These are phyloP conservation scores for Cystofilobasidium capitatum DNA, from an alignment of 768 basidiomycete genomes.

Conservation along the genomic window DNA sequence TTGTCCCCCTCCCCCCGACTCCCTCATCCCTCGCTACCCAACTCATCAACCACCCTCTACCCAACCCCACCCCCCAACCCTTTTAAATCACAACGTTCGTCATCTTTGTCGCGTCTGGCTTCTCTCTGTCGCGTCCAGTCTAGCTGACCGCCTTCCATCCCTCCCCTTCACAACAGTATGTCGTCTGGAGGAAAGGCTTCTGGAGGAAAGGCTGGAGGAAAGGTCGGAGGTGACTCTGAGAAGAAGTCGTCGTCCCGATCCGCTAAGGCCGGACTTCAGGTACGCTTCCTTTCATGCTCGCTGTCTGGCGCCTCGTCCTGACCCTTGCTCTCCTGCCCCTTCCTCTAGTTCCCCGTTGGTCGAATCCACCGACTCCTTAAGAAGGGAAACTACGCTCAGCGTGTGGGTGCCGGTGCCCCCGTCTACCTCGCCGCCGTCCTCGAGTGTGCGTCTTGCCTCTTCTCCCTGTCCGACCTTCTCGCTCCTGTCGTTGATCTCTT, in stretches of 20 bases:
- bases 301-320: background rate
- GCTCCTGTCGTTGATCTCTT: background rate
- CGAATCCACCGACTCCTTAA: conserved; percentile 79
- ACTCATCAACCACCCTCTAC: background rate
- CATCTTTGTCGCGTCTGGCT: background rate
- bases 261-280: conserved; percentile 44
- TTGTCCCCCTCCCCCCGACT: background rate
- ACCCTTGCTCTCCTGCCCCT: background rate
- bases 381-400: conserved; percentile 48
- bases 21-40: background rate
- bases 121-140: background rate
- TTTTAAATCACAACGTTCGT: conserved; percentile 14
- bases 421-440: conserved; percentile 86
- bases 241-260: conserved; percentile 60
- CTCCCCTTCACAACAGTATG: background rate
- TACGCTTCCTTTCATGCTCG: conserved; percentile 24
- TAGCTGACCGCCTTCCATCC: background rate
- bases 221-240: conserved; percentile 36
- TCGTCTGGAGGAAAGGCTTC: conserved; percentile 25
- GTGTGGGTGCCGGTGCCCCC: conserved; percentile 87
- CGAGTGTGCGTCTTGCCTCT: conserved; percentile 68
- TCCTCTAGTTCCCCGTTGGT: conserved; percentile 75
- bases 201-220: conserved; percentile 38
- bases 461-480: background rate
- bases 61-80: background rate